phyloP scores from a whole-genome alignment of 78 protist species.

The Dictyostelium capitatum region DNA sequence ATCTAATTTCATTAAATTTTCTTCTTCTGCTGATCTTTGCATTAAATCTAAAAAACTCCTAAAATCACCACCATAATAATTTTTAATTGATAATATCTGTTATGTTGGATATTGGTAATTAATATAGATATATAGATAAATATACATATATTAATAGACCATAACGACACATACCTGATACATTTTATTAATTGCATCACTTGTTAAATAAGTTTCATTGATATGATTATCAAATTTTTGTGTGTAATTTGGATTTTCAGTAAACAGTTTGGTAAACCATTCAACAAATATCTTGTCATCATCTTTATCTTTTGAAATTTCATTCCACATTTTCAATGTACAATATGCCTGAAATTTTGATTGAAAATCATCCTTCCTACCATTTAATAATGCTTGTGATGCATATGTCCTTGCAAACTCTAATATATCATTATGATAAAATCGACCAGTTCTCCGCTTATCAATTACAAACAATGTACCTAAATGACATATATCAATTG shows the following conservation, averaged over 20 bases:
- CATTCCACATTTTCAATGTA: conserved; percentile 85
- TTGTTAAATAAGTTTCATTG: conserved; percentile 25
- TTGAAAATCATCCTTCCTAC: conserved; percentile 80
- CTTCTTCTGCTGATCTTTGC: conserved; percentile 84
- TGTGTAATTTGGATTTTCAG: conserved; percentile 48
- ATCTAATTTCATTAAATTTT: conserved; percentile 69
- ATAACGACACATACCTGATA: conserved; percentile 49
- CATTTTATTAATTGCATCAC: conserved; percentile 77
- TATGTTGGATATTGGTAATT: neutral
- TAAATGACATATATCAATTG: conserved; percentile 65
- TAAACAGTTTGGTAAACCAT: conserved; percentile 76
- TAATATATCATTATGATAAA: conserved; percentile 69
- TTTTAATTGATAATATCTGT: conserved; percentile 78
- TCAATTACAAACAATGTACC: conserved; percentile 84
- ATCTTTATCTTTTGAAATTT: conserved; percentile 63
- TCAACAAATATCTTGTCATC: conserved; percentile 75
- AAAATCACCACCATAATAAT: conserved; percentile 81
- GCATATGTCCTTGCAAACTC: conserved; percentile 68
- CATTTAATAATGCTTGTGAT: conserved; percentile 43
- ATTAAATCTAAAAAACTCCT: conserved; percentile 79
- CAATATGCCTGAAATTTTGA: conserved; percentile 84
- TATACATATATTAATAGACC: neutral
- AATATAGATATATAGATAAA: neutral
- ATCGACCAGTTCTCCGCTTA: conserved; percentile 51
- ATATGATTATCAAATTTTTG: conserved; percentile 37